A percentile compares a stretch with the other conserved stretches of the same genome.
These are phyloP conservation scores for Aspergillus mulundensis DNA, from an alignment of 495 filamentous ascomycete genomes.

Conservation along the genomic window DNA sequence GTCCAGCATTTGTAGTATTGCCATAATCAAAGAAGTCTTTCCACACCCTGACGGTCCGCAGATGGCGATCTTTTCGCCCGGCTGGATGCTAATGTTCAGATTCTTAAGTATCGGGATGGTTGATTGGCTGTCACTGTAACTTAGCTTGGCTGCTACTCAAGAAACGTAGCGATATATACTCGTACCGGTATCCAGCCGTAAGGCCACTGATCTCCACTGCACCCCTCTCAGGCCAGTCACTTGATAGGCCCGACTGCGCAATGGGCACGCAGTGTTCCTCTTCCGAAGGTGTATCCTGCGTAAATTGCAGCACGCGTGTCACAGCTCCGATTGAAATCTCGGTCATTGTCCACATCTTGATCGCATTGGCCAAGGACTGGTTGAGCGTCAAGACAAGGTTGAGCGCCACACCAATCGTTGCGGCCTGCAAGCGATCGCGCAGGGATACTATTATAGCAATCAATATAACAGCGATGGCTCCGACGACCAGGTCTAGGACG, in stretches of 20 bases:
- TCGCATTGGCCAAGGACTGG: neutral
- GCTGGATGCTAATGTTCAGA: neutral
- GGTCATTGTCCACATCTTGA: neutral
- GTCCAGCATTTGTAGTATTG: neutral
- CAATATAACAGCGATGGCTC: neutral
- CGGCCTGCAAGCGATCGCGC: neutral
- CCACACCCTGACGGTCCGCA: neutral
- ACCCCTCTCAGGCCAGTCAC: neutral
- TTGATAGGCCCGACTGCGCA: neutral
- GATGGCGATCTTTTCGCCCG: neutral
- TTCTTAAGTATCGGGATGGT: neutral
- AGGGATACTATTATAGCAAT: neutral
- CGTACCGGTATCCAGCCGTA: neutral
- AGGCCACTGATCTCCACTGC: neutral
- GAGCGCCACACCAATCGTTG: neutral
- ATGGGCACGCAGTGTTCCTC: neutral
- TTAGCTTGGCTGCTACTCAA: neutral
- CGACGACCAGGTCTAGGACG: constrained; percentile 2
- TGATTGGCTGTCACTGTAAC: neutral
- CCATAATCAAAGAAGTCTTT: neutral
- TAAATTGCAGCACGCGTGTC: neutral
- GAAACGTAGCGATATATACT: neutral
- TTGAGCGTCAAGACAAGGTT: neutral
- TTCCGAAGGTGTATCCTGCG: neutral
- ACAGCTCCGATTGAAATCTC: constrained; percentile 4